Base-by-base conservation (phyloP, 2,329 filamentous ascomycete genomes). In the Nemania sp. region DNA sequence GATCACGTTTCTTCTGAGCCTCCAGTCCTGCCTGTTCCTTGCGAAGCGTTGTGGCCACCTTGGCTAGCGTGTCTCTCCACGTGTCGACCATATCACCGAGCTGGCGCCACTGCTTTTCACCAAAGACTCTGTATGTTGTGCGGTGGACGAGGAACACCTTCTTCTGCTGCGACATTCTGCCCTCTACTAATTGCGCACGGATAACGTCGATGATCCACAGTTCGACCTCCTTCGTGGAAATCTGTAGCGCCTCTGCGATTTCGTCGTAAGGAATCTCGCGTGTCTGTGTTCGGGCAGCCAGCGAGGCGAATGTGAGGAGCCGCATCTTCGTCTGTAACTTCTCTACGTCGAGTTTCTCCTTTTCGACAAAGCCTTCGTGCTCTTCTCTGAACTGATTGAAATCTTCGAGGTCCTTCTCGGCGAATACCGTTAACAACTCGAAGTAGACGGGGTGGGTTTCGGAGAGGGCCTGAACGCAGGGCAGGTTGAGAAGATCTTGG, bases 121-220 rank as follows among this genome's bases (percentile, higher is more conserved):
- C 91, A 69, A 99, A 99, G 49, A 97, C 92, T 59, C 94, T 88
- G 82, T 97, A 97, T 56, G 91, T 96, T 66, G 91, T 91, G 71
- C 94, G 86, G 80, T 99, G 94, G 59, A 99, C 91, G 49, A 97
- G 81, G 81, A 99, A 97, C 60, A 93, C 89, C 71, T 90, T 84
- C 72, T 91, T 91, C 71, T 93, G 83, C 78, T 99, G 94, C 54
- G 89, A 94, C 64, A 99, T 85, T 77, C 96, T 96, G 71, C 94
- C 94, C 79, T 99, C 94, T 47, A 99, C 90, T 31, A 99, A 85
- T 28, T 92, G 91, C 42, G 92, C 91, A 64, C 94, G 90, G 75
- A 99, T 97, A 64, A 95, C 92, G 72, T 99, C 94, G 68, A 99
- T 99, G 63, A 95, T 91, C 94, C 94, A 99, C 82, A 93, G 89